Conservation (phyloP, 2,329 filamentous ascomycete species). For the Passalora sequoiae region DNA sequence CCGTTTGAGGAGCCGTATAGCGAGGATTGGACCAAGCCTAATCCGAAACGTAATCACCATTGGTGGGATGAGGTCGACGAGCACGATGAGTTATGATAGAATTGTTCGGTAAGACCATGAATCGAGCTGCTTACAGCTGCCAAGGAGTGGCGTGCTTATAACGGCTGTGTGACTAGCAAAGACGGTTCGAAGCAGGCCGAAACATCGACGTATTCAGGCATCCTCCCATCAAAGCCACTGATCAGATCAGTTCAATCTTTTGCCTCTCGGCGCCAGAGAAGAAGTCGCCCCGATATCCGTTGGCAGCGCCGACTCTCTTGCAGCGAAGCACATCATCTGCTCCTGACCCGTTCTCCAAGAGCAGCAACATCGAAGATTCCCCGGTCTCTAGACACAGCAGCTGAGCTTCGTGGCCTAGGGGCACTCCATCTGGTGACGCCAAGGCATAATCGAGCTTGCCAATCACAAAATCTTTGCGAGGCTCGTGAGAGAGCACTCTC, state of each 20-base stretch:
- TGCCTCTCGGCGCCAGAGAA: not conserved
- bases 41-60: not conserved
- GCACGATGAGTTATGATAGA: not conserved
- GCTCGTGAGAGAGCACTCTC: not conserved
- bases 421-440: not conserved
- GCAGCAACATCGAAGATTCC: slow-evolving; percentile 2
- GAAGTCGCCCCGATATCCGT: slow-evolving; percentile 3
- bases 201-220: too few relatives aligned
- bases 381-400: slow-evolving; percentile 1
- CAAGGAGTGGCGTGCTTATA: too few relatives aligned
- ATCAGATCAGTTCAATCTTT: not conserved
- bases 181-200: too few relatives aligned
- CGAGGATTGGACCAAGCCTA: not conserved
- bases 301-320: not conserved
- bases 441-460: slow-evolving; percentile 3
- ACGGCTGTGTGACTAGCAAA: too few relatives aligned
- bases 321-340: not conserved
- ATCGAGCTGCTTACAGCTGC: too few relatives aligned
- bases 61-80: not conserved
- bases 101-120: too few relatives aligned
- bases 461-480: not conserved
- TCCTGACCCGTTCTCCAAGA: not conserved
- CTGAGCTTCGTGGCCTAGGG: not conserved
- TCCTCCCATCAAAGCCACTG: not conserved
- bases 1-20: not conserved